Evolutionary conservation across 2,329 filamentous ascomycete species (phyloP), one percentile per base, ranked within the genome.

Genomic region (Calonectria multiphialidica): DNA sequence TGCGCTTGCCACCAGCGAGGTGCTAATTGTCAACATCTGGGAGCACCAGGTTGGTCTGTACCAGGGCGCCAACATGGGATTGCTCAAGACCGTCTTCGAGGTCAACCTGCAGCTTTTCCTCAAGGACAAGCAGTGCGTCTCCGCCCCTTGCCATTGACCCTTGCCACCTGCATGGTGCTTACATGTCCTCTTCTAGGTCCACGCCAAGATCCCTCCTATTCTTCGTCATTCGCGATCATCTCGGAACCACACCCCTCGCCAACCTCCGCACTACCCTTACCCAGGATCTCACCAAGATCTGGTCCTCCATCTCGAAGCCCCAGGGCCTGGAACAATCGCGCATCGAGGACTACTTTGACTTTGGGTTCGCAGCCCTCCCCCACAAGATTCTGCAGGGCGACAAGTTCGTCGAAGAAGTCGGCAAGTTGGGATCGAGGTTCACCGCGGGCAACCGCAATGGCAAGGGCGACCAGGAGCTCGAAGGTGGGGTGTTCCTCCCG

Each of bases 11-110:
- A 99, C 97, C 21, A 98, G 96, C 83, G 97, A 99, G 87, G 96
- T 99, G 65, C 89, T 99, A 78, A 97, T 99, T 81, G 94, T 99
- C 84, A 99, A 99, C 83, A 98, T 99, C 77, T 99, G 97, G 97
- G 97, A 99, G 85, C 96, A 98, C 84, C 97, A 99, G 85, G 97
- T 99, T 74, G 97, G 97, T 59, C 85, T 99, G 83, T 99, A 99
- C 83, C 96, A 99, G 86, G 97, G 97, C 70, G 97, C 97, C 79
- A 99, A 99, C 84, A 99, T 99, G 97, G 97, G 97, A 10, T 86
- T 99, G 80, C 88, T 99, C 80, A 99, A 99, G 90, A 99, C 97
- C 0, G 97, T 99, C 5, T 99, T 99, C 79, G 97, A 99, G 86
- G 97, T 99, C 84, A 99, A 99, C 82, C 84, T 99, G 82, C 96